Conservation (phyloP, 768 basidiomycete species). For the Trametes gibbosa region DNA sequence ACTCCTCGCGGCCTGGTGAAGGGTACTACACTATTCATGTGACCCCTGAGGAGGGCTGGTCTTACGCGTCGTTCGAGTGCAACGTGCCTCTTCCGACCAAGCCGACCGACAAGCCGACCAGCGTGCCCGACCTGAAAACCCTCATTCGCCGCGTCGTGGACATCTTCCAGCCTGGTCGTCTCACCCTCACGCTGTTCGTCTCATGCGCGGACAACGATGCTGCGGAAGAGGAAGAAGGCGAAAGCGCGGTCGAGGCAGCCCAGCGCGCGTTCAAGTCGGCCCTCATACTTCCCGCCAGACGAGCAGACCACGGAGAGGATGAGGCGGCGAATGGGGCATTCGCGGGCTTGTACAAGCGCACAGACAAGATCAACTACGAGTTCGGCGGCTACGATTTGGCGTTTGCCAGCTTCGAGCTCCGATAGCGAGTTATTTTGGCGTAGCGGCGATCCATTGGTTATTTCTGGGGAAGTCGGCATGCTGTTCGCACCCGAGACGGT, state of each 20-base stretch:
- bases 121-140: conserved; percentile 72
- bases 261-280: conserved; percentile 75
- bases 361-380: conserved; percentile 98
- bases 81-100: conserved; percentile 72
- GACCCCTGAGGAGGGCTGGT: conserved; percentile 97
- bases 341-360: conserved; percentile 61
- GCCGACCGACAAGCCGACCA: conserved; percentile 31
- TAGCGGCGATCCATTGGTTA: background rate
- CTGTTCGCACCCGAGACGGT: background rate
- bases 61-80: conserved; percentile 98
- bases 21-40: conserved; percentile 99
- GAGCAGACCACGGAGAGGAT: conserved; percentile 4
- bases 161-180: conserved; percentile 88
- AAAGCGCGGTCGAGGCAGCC: conserved; percentile 63
- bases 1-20: conserved; percentile 49
- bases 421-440: conserved; percentile 7
- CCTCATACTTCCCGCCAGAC: conserved; percentile 35
- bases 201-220: conserved; percentile 55
- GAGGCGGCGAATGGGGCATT: conserved; percentile 12
- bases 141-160: conserved; percentile 85
- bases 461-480: too few species aligned
- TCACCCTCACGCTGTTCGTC: conserved; percentile 89
- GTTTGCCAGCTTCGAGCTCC: conserved; percentile 80
- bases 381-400: conserved; percentile 91
- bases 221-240: conserved; percentile 45